Percentiles rank a stretch among this genome's conserved stretches.
phyloP scores from a whole-genome alignment of 2,329 filamentous ascomycete species.

The Penicillium occitanis region DNA sequence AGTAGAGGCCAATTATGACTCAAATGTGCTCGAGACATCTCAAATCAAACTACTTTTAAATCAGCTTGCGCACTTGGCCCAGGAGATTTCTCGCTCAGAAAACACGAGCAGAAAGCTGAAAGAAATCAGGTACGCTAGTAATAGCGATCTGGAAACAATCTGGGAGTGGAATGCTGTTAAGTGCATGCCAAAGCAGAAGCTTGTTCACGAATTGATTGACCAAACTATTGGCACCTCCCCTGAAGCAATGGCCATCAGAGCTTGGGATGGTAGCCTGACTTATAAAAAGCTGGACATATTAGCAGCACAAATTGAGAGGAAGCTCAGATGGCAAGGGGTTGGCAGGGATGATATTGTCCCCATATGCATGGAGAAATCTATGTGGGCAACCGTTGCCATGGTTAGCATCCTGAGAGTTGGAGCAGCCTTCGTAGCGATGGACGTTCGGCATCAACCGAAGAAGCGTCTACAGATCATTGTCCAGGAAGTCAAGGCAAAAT shows the following conservation, averaged over 20 bases:
- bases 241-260: not conserved
- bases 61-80: not conserved
- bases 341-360: not conserved
- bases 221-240: not conserved
- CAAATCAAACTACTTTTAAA: not conserved
- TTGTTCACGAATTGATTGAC: not conserved
- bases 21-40: not conserved
- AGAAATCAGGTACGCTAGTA: not conserved
- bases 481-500: not conserved
- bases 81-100: not conserved
- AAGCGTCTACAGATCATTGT: not conserved
- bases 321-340: not conserved
- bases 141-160: not conserved
- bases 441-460: conserved; percentile 21
- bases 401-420: conserved; percentile 21
- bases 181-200: not conserved
- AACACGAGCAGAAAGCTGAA: not conserved
- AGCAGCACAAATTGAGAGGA: not conserved
- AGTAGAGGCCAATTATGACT: not conserved
- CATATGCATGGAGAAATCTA: not conserved
- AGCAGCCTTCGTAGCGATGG: conserved; percentile 38
- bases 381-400: not conserved
- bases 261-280: not conserved
- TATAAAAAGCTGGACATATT: not conserved
- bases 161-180: not conserved